Percentiles rank a stretch among this genome's conserved stretches.
phyloP scores from a whole-genome alignment of 345 rosid genomes.

The Punica granatum region DNA sequence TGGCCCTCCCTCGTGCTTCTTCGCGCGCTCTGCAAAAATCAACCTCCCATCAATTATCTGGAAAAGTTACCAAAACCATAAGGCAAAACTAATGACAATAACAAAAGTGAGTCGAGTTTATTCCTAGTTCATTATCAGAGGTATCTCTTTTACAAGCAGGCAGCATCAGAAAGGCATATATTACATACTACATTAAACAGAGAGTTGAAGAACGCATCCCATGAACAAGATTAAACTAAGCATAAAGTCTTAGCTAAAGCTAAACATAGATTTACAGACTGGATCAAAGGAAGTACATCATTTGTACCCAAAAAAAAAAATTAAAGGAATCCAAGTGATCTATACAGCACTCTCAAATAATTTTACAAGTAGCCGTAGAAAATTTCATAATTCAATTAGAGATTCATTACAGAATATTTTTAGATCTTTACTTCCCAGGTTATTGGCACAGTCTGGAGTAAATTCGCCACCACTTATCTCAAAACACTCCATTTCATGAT shows the following conservation, averaged over 20 bases:
- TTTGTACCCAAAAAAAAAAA: too few relatives aligned
- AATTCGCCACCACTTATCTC: too few relatives aligned
- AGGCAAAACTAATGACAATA: neutral
- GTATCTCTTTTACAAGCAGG: neutral
- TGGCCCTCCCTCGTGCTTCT: conserved; percentile 1
- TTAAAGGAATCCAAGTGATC: too few relatives aligned
- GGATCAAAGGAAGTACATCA: neutral
- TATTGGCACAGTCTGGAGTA: too few relatives aligned
- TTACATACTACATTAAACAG: neutral
- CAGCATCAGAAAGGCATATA: neutral
- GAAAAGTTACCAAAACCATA: neutral
- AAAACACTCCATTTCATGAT: too few relatives aligned
- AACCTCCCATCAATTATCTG: conserved; percentile 41
- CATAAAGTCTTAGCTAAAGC: neutral
- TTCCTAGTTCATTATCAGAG: neutral
- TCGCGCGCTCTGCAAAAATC: conserved; percentile 41
- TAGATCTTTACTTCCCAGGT: neutral
- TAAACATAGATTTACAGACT: too few relatives aligned
- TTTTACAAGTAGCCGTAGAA: neutral
- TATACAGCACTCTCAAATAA: neutral
- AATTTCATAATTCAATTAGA: neutral
- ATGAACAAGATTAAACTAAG: neutral
- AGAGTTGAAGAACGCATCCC: neutral
- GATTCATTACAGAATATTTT: neutral
- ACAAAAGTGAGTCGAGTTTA: neutral